A percentile compares a stretch with the other conserved stretches of the same genome.
Evolutionary conservation across 805 yeast genomes (phyloP).

Genomic region (Pichia phayaonensis): DNA sequence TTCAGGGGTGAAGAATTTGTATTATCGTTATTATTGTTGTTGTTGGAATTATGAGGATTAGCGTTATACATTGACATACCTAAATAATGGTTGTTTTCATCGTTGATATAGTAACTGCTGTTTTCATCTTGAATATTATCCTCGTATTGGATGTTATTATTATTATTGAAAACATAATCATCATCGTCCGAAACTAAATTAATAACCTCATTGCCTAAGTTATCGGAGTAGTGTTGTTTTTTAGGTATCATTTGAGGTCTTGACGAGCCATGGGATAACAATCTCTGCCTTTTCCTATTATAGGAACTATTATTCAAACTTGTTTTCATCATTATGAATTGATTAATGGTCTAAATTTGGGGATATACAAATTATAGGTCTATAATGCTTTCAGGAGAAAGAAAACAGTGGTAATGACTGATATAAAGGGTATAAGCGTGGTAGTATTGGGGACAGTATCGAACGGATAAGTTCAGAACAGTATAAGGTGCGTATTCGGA

Average conservation of each 20-base stretch:
- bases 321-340: not conserved
- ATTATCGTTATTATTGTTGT: not conserved
- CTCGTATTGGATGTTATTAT: constrained; percentile 7
- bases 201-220: constrained; percentile 23
- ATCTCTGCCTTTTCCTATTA: constrained; percentile 7
- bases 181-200: constrained; percentile 37
- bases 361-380: not conserved
- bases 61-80: not conserved
- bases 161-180: constrained; percentile 24
- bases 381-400: constrained; percentile 2
- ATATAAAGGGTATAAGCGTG: not conserved
- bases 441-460: too few relatives aligned
- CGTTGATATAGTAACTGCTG: not conserved
- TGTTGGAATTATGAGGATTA: not conserved
- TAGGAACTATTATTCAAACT: not conserved
- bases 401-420: not conserved
- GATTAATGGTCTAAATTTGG: not conserved
- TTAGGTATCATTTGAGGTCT: constrained; percentile 10
- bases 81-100: not conserved
- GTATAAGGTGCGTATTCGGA: not conserved
- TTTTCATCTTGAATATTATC: constrained; percentile 1
- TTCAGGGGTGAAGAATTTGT: not conserved
- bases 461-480: not conserved
- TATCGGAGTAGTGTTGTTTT: constrained; percentile 7
- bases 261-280: constrained; percentile 9